Percentiles rank a stretch among this genome's conserved stretches.
phyloP scores from a whole-genome alignment of 2,329 filamentous ascomycete genomes.

The Verticillium zaregamsianum region DNA sequence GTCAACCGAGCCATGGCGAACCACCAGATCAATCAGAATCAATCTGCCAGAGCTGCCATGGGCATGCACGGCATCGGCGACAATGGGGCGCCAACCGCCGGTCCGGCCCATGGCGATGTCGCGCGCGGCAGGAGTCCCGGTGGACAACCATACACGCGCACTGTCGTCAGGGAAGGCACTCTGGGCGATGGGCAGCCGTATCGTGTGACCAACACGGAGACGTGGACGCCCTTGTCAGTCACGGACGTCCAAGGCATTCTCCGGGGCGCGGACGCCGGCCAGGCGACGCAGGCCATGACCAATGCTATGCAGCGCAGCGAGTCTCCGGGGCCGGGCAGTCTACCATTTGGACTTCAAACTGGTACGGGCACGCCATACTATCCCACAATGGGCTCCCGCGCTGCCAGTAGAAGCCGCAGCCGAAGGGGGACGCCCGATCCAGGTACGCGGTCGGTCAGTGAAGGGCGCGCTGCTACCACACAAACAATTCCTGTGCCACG shows the following conservation, averaged over 20 bases:
- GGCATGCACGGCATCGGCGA: constrained; percentile 38
- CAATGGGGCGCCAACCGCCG: constrained; percentile 15
- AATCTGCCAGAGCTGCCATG: constrained; percentile 33
- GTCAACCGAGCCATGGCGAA: constrained; percentile 34
- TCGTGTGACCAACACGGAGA: constrained; percentile 14
- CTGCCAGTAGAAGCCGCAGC: constrained; percentile 42
- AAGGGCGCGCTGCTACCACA: background rate
- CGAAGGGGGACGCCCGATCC: constrained; percentile 45
- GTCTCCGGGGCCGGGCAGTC: background rate
- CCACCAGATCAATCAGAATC: constrained; percentile 40
- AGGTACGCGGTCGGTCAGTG: constrained; percentile 24
- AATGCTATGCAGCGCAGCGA: constrained; percentile 47
- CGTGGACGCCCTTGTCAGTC: constrained; percentile 26
- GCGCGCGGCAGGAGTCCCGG: constrained; percentile 24
- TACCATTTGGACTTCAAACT: constrained; percentile 38
- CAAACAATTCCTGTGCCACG: constrained; percentile 20
- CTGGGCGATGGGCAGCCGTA: constrained; percentile 13
- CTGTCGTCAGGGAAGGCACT: constrained; percentile 10
- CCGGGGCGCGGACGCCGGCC: constrained; percentile 38
- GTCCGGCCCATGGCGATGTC: constrained; percentile 15
- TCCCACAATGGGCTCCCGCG: constrained; percentile 28
- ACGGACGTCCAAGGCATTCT: constrained; percentile 42
- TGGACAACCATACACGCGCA: constrained; percentile 9
- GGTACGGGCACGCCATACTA: constrained; percentile 31
- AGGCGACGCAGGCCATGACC: constrained; percentile 37